Percentiles rank a stretch among this genome's conserved stretches.
phyloP scores from a whole-genome alignment of 176 grass and related monocot species.

The Tillandsia fasciculata region DNA sequence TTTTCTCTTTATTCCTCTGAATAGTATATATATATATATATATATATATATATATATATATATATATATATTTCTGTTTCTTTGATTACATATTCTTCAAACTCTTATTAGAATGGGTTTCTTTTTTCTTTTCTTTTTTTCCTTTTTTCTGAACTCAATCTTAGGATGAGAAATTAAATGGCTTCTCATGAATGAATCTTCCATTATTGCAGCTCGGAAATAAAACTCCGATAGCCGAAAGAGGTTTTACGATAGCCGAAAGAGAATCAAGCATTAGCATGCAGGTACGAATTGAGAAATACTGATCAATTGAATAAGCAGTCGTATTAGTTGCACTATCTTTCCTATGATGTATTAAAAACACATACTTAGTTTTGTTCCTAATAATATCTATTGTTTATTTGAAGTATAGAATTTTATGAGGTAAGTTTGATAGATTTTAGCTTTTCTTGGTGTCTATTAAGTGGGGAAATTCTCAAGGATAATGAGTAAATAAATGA shows the following conservation, averaged over 20 bases:
- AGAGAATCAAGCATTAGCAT: slow-evolving; percentile 19
- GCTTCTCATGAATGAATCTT: neutral
- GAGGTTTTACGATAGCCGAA: slow-evolving; percentile 13
- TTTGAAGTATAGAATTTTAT: too few relatives aligned
- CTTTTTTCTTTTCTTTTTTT: too few relatives aligned
- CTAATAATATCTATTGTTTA: too few relatives aligned
- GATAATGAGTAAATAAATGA: too few relatives aligned
- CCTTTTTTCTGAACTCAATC: too few relatives aligned
- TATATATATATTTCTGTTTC: neutral
- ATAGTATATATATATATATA: neutral
- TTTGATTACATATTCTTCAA: neutral
- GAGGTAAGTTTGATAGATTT: too few relatives aligned
- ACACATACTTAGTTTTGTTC: neutral
- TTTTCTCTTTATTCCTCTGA: slow-evolving; percentile 8
- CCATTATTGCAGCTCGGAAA: slow-evolving; percentile 19
- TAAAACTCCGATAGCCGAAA: neutral
- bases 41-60: neutral
- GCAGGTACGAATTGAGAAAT: slow-evolving; percentile 14
- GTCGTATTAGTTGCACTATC: neutral
- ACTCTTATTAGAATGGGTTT: slow-evolving; percentile 15
- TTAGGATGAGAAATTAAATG: too few relatives aligned
- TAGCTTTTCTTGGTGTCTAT: too few relatives aligned
- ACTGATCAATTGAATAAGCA: slow-evolving; percentile 1
- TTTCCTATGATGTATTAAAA: neutral
- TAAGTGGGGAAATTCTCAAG: too few relatives aligned